Evolutionary conservation across 352 stramenopile species (phyloP).

Genomic region (Phytophthora ramorum): DNA sequence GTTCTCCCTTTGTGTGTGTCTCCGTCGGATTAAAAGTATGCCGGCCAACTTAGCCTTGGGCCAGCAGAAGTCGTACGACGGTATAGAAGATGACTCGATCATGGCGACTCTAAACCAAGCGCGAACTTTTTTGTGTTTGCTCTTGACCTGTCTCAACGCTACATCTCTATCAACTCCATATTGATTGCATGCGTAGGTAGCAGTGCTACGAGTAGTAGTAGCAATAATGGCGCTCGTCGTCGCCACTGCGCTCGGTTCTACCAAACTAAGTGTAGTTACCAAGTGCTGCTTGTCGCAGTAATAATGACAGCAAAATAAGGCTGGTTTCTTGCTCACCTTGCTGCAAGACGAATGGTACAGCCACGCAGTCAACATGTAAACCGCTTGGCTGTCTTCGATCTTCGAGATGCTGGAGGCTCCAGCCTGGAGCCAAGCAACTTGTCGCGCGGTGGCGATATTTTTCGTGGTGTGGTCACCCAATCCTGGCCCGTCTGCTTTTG

Average conservation of each 20-base stretch:
- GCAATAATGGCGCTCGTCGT: neutral
- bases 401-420: too few relatives aligned
- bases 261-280: too few relatives aligned
- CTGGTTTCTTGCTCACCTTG: too few relatives aligned
- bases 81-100: slow-evolving; percentile 74
- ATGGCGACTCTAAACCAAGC: slow-evolving; percentile 90
- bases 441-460: neutral
- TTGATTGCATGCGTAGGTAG: slow-evolving; percentile 13
- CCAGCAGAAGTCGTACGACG: slow-evolving; percentile 82
- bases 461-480: slow-evolving; percentile 6
- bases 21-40: slow-evolving; percentile 70
- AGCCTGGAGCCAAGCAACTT: neutral
- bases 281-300: too few relatives aligned
- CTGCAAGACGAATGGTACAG: too few relatives aligned
- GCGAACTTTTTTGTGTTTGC: slow-evolving; percentile 62
- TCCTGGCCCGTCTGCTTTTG: slow-evolving; percentile 28
- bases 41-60: slow-evolving; percentile 82
- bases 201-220: neutral
- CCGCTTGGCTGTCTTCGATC: too few relatives aligned
- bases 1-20: slow-evolving; percentile 2
- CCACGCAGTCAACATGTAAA: too few relatives aligned
- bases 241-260: too few relatives aligned
- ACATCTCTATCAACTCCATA: slow-evolving; percentile 45
- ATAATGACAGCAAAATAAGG: too few relatives aligned
- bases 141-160: slow-evolving; percentile 91